Base-by-base conservation (phyloP, 2,329 filamentous ascomycete genomes). In the Capronia epimyces region DNA sequence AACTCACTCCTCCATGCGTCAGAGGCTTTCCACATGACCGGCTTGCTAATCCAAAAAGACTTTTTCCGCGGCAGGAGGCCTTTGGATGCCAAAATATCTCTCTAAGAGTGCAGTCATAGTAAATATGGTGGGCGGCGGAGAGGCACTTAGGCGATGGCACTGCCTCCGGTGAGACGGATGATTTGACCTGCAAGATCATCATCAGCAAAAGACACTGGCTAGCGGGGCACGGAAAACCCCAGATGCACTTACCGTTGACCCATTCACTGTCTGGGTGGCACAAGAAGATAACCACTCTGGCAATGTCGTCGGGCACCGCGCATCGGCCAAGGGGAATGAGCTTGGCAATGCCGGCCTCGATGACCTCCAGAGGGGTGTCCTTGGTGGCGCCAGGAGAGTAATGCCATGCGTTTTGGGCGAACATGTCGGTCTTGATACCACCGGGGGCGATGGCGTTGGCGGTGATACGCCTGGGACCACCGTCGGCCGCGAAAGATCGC, bases 361-460 rank as follows among this genome's bases (percentile, higher is more conserved):
- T 81, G 47, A 70, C 72, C 44, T 76, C 73, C 69, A 73, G 45
- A 66, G 67, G 75, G 37, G 59, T 62, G 12, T 60, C 58, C 24
- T 75, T 71, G 61, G 71, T 69, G 48, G 75, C 78, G 52, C 77
- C 77, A 10, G 80, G 79, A 16, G 79, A 78, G 66, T 83, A 83
- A 64, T 81, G 78, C 80, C 80, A 83, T 20, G 81, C 76, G 67
- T 84, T 84, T 67, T 80, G 76, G 55, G 82, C 76, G 71, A 84
- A 89, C 85, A 89, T 89, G 67, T 89, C 86, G 37, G 76, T 82
- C 76, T 86, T 84, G 72, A 87, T 82, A 39, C 83, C 83, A 49
- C 83, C 83, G 1, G 84, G 84, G 1, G 84, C 84, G 41, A 87
- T 82, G 58, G 82, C 83, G 62, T 87, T 87, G 69, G 84, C 83